phyloP scores from a whole-genome alignment of 1,284 basidiomycete species.

The Kwoniella shivajii region DNA sequence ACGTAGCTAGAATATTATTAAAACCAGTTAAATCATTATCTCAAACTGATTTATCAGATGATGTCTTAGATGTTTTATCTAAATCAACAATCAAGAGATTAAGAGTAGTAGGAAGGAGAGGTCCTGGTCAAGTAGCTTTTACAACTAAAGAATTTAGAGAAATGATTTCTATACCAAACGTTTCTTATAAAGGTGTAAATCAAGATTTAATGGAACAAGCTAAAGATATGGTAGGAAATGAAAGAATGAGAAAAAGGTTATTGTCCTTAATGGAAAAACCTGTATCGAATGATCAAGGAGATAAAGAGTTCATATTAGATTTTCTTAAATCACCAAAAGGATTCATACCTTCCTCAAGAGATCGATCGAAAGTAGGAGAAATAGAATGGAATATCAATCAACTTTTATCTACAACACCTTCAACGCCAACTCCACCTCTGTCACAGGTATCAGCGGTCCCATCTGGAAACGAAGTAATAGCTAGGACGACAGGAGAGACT shows the following conservation, averaged over 20 bases:
- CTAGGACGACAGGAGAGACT: conserved; percentile 64
- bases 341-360: conserved; percentile 49
- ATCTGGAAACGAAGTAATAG: conserved; percentile 49
- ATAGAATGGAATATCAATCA: conserved; percentile 49
- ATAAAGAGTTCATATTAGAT: conserved; percentile 75
- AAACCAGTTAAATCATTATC: conserved; percentile 64
- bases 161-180: conserved; percentile 75
- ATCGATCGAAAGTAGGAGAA: conserved; percentile 55
- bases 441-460: conserved; percentile 14
- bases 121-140: conserved; percentile 86
- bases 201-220: conserved; percentile 46
- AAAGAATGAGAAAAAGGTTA: conserved; percentile 57
- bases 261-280: conserved; percentile 55
- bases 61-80: conserved; percentile 71
- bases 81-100: conserved; percentile 72
- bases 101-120: conserved; percentile 80
- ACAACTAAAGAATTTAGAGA: conserved; percentile 94
- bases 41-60: conserved; percentile 76
- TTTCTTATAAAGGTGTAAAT: conserved; percentile 52
- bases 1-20: conserved; percentile 88
- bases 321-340: conserved; percentile 73
- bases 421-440: conserved; percentile 18
- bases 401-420: conserved; percentile 26
- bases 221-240: conserved; percentile 46
- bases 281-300: conserved; percentile 1